These are phyloP conservation scores for Chrysanthemum makinoi DNA, from an alignment of 129 eudicot genomes.

Conservation along the genomic window DNA sequence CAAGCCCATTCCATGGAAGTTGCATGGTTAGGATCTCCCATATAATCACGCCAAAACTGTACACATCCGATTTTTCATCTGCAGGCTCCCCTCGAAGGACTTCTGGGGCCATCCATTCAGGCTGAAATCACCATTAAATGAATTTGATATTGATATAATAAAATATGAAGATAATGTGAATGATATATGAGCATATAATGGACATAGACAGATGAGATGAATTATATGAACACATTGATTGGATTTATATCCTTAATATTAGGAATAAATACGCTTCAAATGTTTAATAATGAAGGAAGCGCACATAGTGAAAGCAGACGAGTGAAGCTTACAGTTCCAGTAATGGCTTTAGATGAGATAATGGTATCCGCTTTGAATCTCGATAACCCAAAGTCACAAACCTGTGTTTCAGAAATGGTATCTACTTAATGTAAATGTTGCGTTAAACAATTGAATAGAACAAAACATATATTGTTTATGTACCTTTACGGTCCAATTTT, in stretches of 20 bases:
- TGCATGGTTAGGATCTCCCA: constrained; percentile 85
- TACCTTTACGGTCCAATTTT: constrained; percentile 97
- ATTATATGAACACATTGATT: neutral
- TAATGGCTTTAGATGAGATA: constrained; percentile 66
- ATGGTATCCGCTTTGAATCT: constrained; percentile 68
- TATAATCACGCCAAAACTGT: constrained; percentile 74
- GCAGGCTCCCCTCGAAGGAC: constrained; percentile 79
- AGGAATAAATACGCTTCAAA: neutral
- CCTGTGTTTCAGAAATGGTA: constrained; percentile 37
- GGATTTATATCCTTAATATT: neutral
- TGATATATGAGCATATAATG: neutral
- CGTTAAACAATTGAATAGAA: neutral
- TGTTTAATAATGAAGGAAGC: neutral
- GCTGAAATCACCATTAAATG: constrained; percentile 40
- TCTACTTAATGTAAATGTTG: neutral
- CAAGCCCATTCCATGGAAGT: constrained; percentile 72
- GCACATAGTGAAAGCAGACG: neutral
- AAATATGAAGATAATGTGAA: constrained; percentile 15
- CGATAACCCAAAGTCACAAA: constrained; percentile 82
- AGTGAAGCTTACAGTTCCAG: constrained; percentile 69
- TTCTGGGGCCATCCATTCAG: constrained; percentile 94
- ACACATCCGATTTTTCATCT: constrained; percentile 69
- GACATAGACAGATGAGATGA: neutral
- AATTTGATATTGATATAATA: constrained; percentile 23
- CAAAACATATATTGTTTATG: constrained; percentile 2